Evolutionary conservation across 371 early-diverging fungal genomes (phyloP).

Genomic region (Syncephalastrum monosporum): DNA sequence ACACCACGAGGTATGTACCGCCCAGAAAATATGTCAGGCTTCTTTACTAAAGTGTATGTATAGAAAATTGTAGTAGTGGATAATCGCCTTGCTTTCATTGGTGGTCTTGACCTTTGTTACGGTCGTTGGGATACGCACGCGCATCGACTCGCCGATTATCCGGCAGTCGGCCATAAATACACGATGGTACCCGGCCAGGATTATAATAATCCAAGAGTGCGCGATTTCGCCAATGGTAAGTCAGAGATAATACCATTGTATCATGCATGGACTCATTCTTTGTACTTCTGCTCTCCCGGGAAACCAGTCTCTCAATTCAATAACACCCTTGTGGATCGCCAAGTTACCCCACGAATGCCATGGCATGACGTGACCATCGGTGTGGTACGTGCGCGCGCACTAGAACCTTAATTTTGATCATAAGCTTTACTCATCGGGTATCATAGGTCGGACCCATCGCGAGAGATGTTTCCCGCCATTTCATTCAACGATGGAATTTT

Average conservation of each 20-base stretch:
- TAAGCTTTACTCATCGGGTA: background rate
- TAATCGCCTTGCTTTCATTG: conserved; percentile 81
- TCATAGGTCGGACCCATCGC: conserved; percentile 70
- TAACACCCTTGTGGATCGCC: conserved; percentile 58
- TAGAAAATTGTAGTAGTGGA: conserved; percentile 90
- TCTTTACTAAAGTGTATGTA: background rate
- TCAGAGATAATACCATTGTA: background rate
- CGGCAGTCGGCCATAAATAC: conserved; percentile 43
- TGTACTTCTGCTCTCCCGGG: too few species aligned
- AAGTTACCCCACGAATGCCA: conserved; percentile 79
- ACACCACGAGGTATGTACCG: conserved; percentile 49
- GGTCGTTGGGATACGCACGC: conserved; percentile 84
- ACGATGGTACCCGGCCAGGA: conserved; percentile 83
- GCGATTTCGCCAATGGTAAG: conserved; percentile 80
- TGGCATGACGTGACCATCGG: conserved; percentile 94
- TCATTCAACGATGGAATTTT: conserved; percentile 93
- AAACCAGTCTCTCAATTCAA: conserved; percentile 8
- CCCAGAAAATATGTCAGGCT: background rate
- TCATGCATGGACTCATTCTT: too few species aligned
- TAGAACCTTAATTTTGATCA: background rate
- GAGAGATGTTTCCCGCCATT: conserved; percentile 84
- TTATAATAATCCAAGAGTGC: conserved; percentile 90
- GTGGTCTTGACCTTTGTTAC: conserved; percentile 89
- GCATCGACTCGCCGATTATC: conserved; percentile 79
- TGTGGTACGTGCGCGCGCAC: conserved; percentile 37